phyloP scores from a whole-genome alignment of 805 yeast species.

The Schwanniomyces yamadae region DNA sequence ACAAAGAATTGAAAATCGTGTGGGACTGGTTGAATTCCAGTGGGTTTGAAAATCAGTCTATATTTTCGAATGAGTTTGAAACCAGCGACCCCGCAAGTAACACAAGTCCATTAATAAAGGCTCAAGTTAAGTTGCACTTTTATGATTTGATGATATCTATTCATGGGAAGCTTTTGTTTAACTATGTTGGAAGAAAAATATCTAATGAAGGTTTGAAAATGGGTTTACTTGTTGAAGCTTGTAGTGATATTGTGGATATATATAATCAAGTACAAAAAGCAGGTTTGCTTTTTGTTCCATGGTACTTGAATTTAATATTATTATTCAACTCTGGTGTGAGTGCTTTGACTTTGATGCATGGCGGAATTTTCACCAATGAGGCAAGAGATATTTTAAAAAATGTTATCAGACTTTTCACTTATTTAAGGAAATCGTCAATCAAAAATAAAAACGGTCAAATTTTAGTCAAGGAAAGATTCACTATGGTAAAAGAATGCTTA shows the following conservation, averaged over 20 bases:
- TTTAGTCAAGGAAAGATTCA: slow-evolving; percentile 33
- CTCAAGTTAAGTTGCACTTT: slow-evolving; percentile 39
- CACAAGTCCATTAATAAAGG: slow-evolving; percentile 24
- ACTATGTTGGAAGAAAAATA: slow-evolving; percentile 31
- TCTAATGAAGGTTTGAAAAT: slow-evolving; percentile 30
- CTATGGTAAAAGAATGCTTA: slow-evolving; percentile 59
- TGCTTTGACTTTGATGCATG: slow-evolving; percentile 41
- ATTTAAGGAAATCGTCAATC: slow-evolving; percentile 30
- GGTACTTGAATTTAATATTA: slow-evolving; percentile 50
- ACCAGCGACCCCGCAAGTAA: slow-evolving; percentile 5
- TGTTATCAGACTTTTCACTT: slow-evolving; percentile 21
- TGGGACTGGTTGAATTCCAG: slow-evolving; percentile 32
- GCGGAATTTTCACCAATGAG: slow-evolving; percentile 33
- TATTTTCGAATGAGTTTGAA: slow-evolving; percentile 11
- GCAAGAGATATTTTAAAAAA: slow-evolving; percentile 24
- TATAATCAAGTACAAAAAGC: slow-evolving; percentile 27
- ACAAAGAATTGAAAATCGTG: slow-evolving; percentile 28
- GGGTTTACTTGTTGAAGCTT: slow-evolving; percentile 29
- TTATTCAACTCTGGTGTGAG: slow-evolving; percentile 46
- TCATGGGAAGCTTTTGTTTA: slow-evolving; percentile 35
- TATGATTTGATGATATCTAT: slow-evolving; percentile 35
- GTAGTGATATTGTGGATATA: slow-evolving; percentile 28
- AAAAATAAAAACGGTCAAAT: slow-evolving; percentile 28
- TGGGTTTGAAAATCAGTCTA: slow-evolving; percentile 31
- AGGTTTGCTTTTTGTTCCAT: slow-evolving; percentile 41